These are phyloP conservation scores for Wickerhamomyces xylosicus DNA, from an alignment of 805 yeast species.

Conservation along the genomic window DNA sequence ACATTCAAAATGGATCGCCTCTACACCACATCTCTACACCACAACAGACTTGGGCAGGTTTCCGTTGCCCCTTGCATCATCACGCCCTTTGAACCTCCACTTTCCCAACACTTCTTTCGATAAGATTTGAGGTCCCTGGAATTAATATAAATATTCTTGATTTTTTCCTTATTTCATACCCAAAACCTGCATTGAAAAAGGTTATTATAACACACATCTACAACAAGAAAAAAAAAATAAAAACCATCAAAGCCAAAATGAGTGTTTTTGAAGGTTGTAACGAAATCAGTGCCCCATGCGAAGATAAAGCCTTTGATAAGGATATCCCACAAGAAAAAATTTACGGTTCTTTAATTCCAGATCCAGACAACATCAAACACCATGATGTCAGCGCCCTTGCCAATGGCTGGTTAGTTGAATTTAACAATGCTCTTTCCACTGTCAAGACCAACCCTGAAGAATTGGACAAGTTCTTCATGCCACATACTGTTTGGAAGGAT, in stretches of 20 bases:
- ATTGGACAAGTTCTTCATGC: slow-evolving; percentile 17
- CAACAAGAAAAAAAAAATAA: background rate
- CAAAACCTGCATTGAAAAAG: background rate
- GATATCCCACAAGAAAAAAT: slow-evolving; percentile 19
- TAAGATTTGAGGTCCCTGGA: too few relatives aligned
- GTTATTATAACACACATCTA: background rate
- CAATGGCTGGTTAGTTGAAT: slow-evolving; percentile 22
- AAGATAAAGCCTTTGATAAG: slow-evolving; percentile 14
- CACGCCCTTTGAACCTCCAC: too few relatives aligned
- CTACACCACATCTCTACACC: too few relatives aligned
- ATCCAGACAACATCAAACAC: slow-evolving; percentile 18
- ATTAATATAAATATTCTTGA: too few relatives aligned
- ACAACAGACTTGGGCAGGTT: too few relatives aligned
- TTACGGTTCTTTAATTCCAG: slow-evolving; percentile 20
- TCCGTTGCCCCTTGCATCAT: too few relatives aligned
- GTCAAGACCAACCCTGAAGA: slow-evolving; percentile 6
- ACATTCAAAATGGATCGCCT: too few relatives aligned
- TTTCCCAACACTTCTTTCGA: too few relatives aligned
- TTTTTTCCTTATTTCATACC: too few relatives aligned
- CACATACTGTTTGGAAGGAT: slow-evolving; percentile 28
- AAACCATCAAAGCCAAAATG: slow-evolving; percentile 4
- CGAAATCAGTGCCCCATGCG: slow-evolving; percentile 18
- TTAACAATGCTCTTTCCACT: slow-evolving; percentile 16
- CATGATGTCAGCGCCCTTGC: slow-evolving; percentile 18
- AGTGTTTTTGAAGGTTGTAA: slow-evolving; percentile 13